Evolutionary conservation across 139 green algal species (phyloP).

Genomic region (Coccomyxa sp.): DNA sequence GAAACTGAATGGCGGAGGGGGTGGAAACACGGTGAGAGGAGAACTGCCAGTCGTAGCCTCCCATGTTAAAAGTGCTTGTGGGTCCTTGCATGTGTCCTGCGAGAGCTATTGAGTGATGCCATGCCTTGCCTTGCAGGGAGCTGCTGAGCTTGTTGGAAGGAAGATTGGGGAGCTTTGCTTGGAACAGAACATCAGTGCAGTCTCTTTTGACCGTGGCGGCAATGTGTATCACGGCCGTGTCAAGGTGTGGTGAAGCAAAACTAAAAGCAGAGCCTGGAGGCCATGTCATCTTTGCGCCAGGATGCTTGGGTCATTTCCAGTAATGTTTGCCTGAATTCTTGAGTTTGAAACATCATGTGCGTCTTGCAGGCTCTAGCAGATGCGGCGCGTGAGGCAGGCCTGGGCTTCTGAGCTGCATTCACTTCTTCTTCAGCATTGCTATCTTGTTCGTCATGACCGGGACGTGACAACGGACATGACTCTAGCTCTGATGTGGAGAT

Average conservation of each 20-base stretch:
- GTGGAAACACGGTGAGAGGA: conserved; percentile 44
- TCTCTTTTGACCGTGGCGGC: conserved; percentile 91
- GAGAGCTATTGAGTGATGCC: no score
- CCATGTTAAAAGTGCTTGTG: no score
- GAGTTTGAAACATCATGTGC: neutral
- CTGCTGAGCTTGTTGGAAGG: conserved; percentile 80
- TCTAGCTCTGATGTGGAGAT: no score
- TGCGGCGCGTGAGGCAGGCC: conserved; percentile 77
- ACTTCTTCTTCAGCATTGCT: no score
- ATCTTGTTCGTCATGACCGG: no score
- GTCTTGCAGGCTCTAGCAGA: conserved; percentile 77
- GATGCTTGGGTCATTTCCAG: neutral
- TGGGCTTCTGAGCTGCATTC: conserved; percentile 75
- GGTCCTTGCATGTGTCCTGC: no score
- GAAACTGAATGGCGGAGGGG: conserved; percentile 33
- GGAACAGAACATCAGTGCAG: conserved; percentile 78
- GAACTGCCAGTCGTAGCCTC: no score
- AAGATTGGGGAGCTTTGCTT: conserved; percentile 83
- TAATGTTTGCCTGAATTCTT: neutral
- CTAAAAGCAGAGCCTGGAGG: no score
- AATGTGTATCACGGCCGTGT: conserved; percentile 94
- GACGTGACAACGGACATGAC: no score
- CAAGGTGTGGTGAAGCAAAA: conserved; percentile 37
- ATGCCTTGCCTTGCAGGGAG: conserved; percentile 37
- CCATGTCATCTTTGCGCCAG: neutral